Base-by-base conservation (phyloP, 257 asterid genomes). In the Linderniella brevidens region DNA sequence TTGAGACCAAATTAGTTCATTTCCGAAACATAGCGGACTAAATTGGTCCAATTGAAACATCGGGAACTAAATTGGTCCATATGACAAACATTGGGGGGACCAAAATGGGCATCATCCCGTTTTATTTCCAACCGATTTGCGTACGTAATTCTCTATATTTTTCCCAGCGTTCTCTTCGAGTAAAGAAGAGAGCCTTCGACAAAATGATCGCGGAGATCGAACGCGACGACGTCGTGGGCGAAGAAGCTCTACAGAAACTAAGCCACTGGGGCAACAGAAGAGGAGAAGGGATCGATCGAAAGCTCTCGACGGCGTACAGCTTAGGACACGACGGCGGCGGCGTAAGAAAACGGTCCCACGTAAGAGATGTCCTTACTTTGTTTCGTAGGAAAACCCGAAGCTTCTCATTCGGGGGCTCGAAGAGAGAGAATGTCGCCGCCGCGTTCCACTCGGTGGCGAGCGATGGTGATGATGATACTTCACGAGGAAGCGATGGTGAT, bases 231-330 rank as follows among this genome's bases (percentile, higher is more conserved):
- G 66, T 62, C 11, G 16, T 18, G 13, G 13, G 15, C 35, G 64
- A 67, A 29, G 80, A 62, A 52, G 82, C 57, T 47, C 60, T 76
- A 50, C 81, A 71, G 62, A 71, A 59, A 53, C 66, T 78, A 51
- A 61, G 82, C 15, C 57, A 63, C 59, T 56, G 76, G 63, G 92
- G 78, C 35, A 84, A 59, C 57, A 77, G 71, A 66, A 76, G 93
- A 59, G 92, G n/a, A n/a, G n/a, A 81, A 61, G 54, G 53, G 53
- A 63, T 85, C 47, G 57, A 58, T 59, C 72, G 84, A 63, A 90
- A 76, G 75, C 96, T 90, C 64, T 75, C 87, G 8, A 78, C 93
- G 2, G 67, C 83, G 1, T 85, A 90, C 53, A 85, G 96, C 66
- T 64, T 90, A 46, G 92, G 94, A 45, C 67, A 87, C 40, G 96